Conservation (phyloP, 169 alveolate genomes). For the Plasmodium berghei region DNA sequence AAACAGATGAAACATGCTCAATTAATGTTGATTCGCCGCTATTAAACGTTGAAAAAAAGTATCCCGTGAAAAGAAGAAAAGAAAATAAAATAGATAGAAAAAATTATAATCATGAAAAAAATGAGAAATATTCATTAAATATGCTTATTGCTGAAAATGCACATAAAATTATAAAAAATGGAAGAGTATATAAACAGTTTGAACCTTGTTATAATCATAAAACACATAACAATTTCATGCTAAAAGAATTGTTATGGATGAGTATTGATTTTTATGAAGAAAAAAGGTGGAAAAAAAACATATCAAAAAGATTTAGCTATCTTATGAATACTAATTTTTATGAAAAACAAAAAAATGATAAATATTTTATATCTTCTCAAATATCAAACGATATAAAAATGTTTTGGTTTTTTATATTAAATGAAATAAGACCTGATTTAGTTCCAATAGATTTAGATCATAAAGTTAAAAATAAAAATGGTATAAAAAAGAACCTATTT, state of each 20-base stretch:
- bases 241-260: slow-evolving; percentile 86
- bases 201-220: slow-evolving; percentile 48
- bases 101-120: slow-evolving; percentile 44
- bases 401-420: slow-evolving; percentile 76
- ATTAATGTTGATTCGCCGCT: slow-evolving; percentile 18
- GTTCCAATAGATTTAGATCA: slow-evolving; percentile 74
- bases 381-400: slow-evolving; percentile 75
- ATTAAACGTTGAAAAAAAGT: slow-evolving; percentile 38
- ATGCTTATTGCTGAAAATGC: slow-evolving; percentile 73
- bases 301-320: slow-evolving; percentile 80
- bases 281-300: slow-evolving; percentile 85
- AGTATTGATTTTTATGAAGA: slow-evolving; percentile 86
- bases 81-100: slow-evolving; percentile 38
- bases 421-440: slow-evolving; percentile 75
- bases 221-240: slow-evolving; percentile 80
- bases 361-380: slow-evolving; percentile 74
- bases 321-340: slow-evolving; percentile 79
- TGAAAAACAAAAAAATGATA: slow-evolving; percentile 70
- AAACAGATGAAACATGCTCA: slow-evolving; percentile 24
- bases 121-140: slow-evolving; percentile 59
- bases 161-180: slow-evolving; percentile 73
- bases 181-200: slow-evolving; percentile 32
- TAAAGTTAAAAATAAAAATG: slow-evolving; percentile 59
- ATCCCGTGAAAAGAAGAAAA: slow-evolving; percentile 32
- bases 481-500: slow-evolving; percentile 41